phyloP scores from a whole-genome alignment of 139 green algal genomes.

The Zygnema cylindricum region DNA sequence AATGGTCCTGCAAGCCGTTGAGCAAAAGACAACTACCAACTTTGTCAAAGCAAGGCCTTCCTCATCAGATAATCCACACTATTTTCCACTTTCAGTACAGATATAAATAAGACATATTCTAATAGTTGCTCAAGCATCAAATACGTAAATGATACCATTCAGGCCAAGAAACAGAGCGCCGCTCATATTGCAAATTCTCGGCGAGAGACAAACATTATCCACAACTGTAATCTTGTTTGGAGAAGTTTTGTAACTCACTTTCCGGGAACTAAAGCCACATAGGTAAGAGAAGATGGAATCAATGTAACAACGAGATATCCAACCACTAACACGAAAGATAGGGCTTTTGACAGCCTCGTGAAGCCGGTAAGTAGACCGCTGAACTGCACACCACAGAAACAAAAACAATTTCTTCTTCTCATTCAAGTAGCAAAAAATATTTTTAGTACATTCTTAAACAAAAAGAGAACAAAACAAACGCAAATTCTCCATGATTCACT shows the following conservation, averaged over 20 bases:
- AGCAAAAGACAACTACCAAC: not conserved
- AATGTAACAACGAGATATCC: constrained; percentile 38
- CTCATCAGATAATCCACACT: not conserved
- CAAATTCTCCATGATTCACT: no score
- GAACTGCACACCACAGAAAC: constrained; percentile 9
- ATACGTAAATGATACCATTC: no score
- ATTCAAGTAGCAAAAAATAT: no score
- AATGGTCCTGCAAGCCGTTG: constrained; percentile 39
- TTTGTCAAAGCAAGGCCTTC: not conserved
- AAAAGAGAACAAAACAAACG: no score
- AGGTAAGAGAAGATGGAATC: constrained; percentile 21
- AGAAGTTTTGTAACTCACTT: constrained; percentile 44
- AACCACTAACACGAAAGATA: constrained; percentile 36
- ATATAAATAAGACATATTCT: not conserved
- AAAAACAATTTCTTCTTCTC: no score
- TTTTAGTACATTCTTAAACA: no score
- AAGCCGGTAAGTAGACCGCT: constrained; percentile 34
- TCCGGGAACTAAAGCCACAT: constrained; percentile 51
- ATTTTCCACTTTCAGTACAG: not conserved
- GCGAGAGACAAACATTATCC: no score
- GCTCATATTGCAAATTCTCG: no score
- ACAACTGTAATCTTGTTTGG: no score
- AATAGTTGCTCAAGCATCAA: constrained; percentile 8
- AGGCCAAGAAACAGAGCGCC: no score
- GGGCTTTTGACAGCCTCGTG: constrained; percentile 56